These are phyloP conservation scores for Scheffersomyces insectosa DNA, from an alignment of 1,139 yeast species.

Conservation along the genomic window DNA sequence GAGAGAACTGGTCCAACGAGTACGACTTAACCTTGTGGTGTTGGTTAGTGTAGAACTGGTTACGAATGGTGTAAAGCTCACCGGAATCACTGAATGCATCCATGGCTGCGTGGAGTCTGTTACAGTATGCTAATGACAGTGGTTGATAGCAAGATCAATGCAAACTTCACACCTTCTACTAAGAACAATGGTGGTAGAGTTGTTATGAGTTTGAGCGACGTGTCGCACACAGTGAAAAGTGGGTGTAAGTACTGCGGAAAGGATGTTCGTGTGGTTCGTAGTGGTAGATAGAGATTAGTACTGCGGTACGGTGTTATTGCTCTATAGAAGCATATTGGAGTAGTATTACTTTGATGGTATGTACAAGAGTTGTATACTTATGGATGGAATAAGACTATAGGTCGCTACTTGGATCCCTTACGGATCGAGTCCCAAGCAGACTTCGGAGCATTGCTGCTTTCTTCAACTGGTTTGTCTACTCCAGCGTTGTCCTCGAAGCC, in stretches of 20 bases:
- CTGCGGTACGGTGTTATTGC: too few relatives aligned
- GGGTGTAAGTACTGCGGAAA: too few relatives aligned
- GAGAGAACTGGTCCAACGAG: conserved; percentile 34
- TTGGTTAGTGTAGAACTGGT: conserved; percentile 51
- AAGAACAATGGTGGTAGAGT: conserved; percentile 2
- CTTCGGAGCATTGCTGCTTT: not conserved
- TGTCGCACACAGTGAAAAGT: too few relatives aligned
- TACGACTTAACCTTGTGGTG: conserved; percentile 38
- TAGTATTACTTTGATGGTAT: too few relatives aligned
- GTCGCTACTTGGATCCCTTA: conserved; percentile 7
- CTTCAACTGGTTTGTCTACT: not conserved
- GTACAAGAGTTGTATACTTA: too few relatives aligned
- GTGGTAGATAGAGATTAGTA: too few relatives aligned
- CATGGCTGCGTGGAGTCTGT: conserved; percentile 21
- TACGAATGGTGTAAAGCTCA: conserved; percentile 44
- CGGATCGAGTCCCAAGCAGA: conserved; percentile 20
- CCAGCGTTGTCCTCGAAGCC: not conserved
- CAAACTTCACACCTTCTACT: not conserved
- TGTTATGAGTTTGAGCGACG: conserved; percentile 14
- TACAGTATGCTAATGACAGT: not conserved
- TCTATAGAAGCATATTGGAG: too few relatives aligned
- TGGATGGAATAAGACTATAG: too few relatives aligned
- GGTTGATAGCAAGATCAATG: not conserved
- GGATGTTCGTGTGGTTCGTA: too few relatives aligned
- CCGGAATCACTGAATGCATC: conserved; percentile 43